Evolutionary conservation across 1,284 basidiomycete species (phyloP).

Genomic region (Ganoderma lingzhi): DNA sequence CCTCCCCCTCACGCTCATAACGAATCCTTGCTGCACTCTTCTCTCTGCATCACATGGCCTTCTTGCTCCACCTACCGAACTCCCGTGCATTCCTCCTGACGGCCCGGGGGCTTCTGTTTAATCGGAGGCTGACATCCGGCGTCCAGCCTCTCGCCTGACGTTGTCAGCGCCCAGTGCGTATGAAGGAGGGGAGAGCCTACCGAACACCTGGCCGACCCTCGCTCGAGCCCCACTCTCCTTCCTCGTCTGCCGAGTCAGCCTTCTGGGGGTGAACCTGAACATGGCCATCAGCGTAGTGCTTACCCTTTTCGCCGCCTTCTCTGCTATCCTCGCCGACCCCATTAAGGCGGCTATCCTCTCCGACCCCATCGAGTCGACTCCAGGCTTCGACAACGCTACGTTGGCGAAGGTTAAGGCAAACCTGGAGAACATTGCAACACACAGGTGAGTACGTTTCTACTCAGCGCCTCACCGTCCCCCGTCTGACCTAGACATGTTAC

Average conservation of each 20-base stretch:
- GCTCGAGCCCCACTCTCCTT: constrained; percentile 2
- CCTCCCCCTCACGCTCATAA: neutral
- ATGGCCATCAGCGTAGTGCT: constrained; percentile 19
- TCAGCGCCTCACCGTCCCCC: too few relatives aligned
- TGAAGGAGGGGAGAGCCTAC: neutral
- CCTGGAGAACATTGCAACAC: constrained; percentile 38
- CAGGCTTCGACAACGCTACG: constrained; percentile 30
- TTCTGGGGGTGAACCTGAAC: constrained; percentile 11
- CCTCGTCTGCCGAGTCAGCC: neutral
- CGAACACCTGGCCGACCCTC: neutral
- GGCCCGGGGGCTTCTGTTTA: neutral
- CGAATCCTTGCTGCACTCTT: too few relatives aligned
- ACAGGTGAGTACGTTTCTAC: constrained; percentile 36
- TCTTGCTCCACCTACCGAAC: too few relatives aligned
- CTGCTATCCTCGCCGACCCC: constrained; percentile 12
- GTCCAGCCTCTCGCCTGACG: neutral
- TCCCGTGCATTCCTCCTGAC: neutral
- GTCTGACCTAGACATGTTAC: neutral
- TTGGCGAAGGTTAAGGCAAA: constrained; percentile 36
- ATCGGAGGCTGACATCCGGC: neutral
- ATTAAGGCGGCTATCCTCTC: constrained; percentile 8
- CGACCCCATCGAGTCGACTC: constrained; percentile 10
- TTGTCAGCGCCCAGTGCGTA: neutral
- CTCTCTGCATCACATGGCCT: too few relatives aligned
- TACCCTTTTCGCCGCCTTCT: constrained; percentile 13